Base-by-base conservation (phyloP, 2,329 filamentous ascomycete species). In the Clonostachys rosea region DNA sequence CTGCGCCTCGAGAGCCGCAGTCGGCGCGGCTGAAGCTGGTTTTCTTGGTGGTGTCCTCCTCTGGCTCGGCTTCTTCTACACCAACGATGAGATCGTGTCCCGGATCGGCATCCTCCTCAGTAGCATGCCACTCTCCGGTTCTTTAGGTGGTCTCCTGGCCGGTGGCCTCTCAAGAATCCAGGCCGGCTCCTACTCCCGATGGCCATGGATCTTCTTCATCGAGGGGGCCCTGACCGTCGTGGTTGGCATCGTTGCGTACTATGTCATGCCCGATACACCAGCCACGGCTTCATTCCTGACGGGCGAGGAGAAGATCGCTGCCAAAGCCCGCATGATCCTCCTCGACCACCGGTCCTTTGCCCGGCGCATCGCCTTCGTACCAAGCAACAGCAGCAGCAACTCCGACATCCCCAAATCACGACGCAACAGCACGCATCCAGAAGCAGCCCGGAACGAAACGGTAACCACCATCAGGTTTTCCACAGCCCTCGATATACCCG, bases 181-280 rank as follows among this genome's bases (percentile, higher is more conserved):
- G 14, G 53, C 49, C 0, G 36, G 48, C 2, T 54, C 51, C 0
- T 54, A 52, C 1, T 8, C 6, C 1, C 52, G 54, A 4, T 59
- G 57, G 57, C 30, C 57, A 6, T 59, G 57, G 57, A 58, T 58
- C 42, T 59, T 59, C 34, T 50, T 59, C 10, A 55, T 59, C 1
- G 57, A 59, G 10, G 57, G 57, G 11, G 56, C 62, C 16, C 47
- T 57, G 16, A 54, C 62, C 5, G 48, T 57, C 6, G 54, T 56
- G 2, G 54, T 70, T 13, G 56, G 72, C 1, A 43, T 62, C 18
- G 52, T 67, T n/a, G 62, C 62, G 5, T 59, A 73, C 3, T 62
- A 57, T 53, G 52, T 76, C 5, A 70, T 86, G 1, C 50, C 55
- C 3, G 52, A 57, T 14, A 56, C 56, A 0, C 56, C 56, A 8